These are phyloP conservation scores for Alternaria alternata DNA, from an alignment of 2,329 filamentous ascomycete species.

Conservation along the genomic window DNA sequence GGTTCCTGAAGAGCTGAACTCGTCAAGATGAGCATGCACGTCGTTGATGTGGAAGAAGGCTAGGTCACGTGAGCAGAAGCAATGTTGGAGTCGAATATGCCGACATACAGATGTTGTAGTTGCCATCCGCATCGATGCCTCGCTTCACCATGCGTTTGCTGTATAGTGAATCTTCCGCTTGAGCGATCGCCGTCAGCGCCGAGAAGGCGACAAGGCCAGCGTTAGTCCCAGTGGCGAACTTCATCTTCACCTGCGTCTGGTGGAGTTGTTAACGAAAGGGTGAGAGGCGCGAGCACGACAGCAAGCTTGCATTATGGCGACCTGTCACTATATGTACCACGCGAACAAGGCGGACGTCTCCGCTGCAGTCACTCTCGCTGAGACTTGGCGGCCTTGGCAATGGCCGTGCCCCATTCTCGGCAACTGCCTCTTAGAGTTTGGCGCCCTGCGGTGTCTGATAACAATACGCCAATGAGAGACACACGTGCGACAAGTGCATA, in stretches of 20 bases:
- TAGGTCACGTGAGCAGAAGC: conserved; percentile 16
- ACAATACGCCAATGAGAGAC: conserved; percentile 35
- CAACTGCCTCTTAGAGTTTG: conserved; percentile 37
- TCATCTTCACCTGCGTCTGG: conserved; percentile 28
- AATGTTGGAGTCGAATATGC: no score
- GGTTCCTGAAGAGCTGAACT: conserved; percentile 68
- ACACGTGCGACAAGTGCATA: conserved; percentile 34
- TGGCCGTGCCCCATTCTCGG: conserved; percentile 32
- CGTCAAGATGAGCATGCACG: conserved; percentile 71
- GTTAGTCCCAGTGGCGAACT: conserved; percentile 24
- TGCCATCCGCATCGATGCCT: conserved; percentile 41
- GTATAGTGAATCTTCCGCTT: conserved; percentile 42
- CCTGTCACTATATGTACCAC: conserved; percentile 24
- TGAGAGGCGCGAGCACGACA: conserved; percentile 9
- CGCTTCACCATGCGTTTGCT: conserved; percentile 42
- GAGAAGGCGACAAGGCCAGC: conserved; percentile 31
- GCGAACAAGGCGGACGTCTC: conserved; percentile 17
- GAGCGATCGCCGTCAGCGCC: conserved; percentile 24
- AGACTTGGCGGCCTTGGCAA: conserved; percentile 24
- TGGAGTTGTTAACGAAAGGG: not conserved
- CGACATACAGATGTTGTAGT: conserved; percentile 47
- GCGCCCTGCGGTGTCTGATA: conserved; percentile 30
- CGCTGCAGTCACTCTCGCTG: not conserved
- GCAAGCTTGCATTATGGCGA: not conserved
- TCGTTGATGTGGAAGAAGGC: conserved; percentile 75